Evolutionary conservation across 371 early-diverging fungal species (phyloP), one percentile per base, ranked within the genome.

Genomic region (Mucor racemosus): DNA sequence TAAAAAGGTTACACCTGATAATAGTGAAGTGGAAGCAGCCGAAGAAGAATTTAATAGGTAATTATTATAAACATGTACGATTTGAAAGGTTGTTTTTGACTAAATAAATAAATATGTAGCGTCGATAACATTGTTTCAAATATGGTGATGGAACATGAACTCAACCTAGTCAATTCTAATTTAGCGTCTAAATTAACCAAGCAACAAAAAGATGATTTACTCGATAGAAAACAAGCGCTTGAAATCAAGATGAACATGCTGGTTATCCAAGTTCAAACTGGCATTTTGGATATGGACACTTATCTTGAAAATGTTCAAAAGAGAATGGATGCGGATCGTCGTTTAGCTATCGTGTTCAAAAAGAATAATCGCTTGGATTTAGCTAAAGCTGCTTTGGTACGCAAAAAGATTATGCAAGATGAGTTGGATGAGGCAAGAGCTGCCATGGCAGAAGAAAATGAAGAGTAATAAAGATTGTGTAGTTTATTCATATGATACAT

Each of bases 171-270:
- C 0, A 72, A 80, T 38, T 63, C 75, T 7, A 78, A 82, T 56
- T 78, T 93, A n/a, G 68, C 80, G 6, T 70, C 79, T 72, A n/a
- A 76, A 65, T 21, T 69, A 67, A 39, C 86, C 78, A 58, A 71
- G 53, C 77, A 83, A 40, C 68, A 77, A 0, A 78, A 73, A 35
- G 93, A 92, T 0, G 92, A 92, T 34, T 73, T 89, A 46, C 69
- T 78, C 59, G 92, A 91, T 71, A 73, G 90, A 44, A 84, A 90
- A 66, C 80, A 80, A 60, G 88, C 86, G 10, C 78, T 91, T 41
- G 90, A 93, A 58, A 85, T 94, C 67, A 92, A 93, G 72, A 88
- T 92, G 87, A 89, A 92, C 65, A 75, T 93, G 79, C 82, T 95
- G n/a, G 89, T 92, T 15, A 82, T 92, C 8, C 81, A 89, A 68